Conservation (phyloP, 176 grass and related monocot genomes). For the Phragmites australis region DNA sequence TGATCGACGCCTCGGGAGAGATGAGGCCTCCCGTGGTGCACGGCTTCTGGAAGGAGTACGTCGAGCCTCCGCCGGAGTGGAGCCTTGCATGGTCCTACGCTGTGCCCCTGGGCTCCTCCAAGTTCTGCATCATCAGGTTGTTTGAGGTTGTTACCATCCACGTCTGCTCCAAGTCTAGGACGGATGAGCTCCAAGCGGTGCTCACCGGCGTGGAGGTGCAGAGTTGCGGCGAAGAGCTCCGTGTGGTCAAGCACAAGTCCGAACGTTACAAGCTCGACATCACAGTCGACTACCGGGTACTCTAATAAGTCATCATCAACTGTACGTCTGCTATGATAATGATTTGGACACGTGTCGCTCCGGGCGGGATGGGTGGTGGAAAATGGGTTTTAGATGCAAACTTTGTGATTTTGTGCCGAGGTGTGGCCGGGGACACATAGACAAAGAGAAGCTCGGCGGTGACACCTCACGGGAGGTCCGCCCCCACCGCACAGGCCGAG, state of each 20-base stretch:
- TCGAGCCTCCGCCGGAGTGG: not conserved
- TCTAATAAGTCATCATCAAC: not conserved
- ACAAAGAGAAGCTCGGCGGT: no score
- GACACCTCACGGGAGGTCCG: no score
- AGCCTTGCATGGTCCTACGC: not conserved
- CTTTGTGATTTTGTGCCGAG: no score
- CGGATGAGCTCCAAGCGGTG: not conserved
- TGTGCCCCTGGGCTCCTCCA: not conserved
- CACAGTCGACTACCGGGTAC: not conserved
- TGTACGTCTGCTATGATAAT: no score
- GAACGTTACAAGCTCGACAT: not conserved
- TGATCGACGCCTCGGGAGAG: not conserved
- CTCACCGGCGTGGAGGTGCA: not conserved
- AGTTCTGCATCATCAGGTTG: conserved; percentile 3
- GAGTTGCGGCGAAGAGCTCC: not conserved
- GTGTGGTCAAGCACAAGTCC: not conserved
- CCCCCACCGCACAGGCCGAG: no score
- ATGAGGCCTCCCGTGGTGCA: not conserved
- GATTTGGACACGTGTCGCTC: no score
- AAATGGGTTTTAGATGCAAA: no score
- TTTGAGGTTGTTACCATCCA: not conserved
- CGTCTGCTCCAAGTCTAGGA: not conserved
- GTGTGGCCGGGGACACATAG: no score
- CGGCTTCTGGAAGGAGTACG: conserved; percentile 5
- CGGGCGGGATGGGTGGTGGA: no score